Base-by-base conservation (phyloP, 306 rosid genomes). In the Cicer arietinum region DNA sequence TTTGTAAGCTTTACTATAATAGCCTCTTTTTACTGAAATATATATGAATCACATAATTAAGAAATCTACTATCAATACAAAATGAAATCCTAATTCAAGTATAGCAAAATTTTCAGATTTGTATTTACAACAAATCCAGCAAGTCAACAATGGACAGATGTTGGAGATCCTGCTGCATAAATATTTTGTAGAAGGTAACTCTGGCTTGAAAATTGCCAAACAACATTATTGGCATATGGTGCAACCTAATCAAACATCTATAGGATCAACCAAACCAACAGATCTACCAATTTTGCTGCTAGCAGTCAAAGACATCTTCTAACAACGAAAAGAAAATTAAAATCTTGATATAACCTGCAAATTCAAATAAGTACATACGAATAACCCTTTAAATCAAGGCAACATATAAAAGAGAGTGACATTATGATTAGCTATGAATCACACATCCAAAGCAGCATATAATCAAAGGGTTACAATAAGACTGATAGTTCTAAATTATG, bases 291-390 rank as follows among this genome's bases (percentile, higher is more conserved):
- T 18, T 48, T 66, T 43, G 8, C 64, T 42, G 58, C 16, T 40
- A 35, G 46, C 39, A 40, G 77, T 13, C 64, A 50, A 61, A 72
- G 43, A 47, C 40, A 13, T 40, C 71, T 67, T 72, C 66, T 7
- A 41, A 22, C 57, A 73, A 72, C 12, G 50, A 20, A 53, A 48
- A 25, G 43, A 56, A 18, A 61, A 74, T 84, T 75, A 77, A 77
- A 68, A 84, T 79, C 79, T 75, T 71, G 84, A 79, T 18, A 82
- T 61, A 46, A 77, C 86, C 88, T 85, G 84, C 69, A 79, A 75
- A 71, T 71, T 58, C 61, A 79, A 67, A 79, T 53, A 56, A 42
- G 40, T 73, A 63, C 41, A 69, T n/a, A 77, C 22, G 74, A 72
- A 59, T 37, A 43, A 42, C 43, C 12, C 51, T 30, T 14, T 9